Conservation (phyloP, 495 filamentous ascomycete species). For the Hypomontagnella monticulosa region DNA sequence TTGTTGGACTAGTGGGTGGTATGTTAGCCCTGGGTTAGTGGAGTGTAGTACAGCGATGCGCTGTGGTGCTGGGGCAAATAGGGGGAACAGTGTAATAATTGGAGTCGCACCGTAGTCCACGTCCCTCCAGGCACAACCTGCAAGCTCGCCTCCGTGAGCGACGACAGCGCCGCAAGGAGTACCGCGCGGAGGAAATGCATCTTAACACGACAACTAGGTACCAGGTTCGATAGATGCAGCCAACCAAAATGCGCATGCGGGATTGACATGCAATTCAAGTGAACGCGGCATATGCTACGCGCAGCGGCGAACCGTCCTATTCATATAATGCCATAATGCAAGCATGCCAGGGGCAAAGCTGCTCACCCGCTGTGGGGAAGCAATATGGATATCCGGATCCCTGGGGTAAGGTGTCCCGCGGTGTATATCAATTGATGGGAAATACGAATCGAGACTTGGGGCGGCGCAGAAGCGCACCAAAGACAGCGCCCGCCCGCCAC, state of each 20-base stretch:
- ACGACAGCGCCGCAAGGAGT: constrained; percentile 36
- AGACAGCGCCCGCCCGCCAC: constrained; percentile 5
- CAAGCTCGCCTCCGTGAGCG: constrained; percentile 45
- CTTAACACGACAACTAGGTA: not conserved
- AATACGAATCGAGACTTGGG: constrained; percentile 31
- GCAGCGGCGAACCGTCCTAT: constrained; percentile 21
- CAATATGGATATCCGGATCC: constrained; percentile 44
- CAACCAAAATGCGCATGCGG: constrained; percentile 19
- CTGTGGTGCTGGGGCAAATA: not conserved
- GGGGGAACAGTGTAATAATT: not conserved
- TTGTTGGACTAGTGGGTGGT: constrained; percentile 51
- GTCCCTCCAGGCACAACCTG: constrained; percentile 62
- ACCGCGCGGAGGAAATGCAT: constrained; percentile 28
- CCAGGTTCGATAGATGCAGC: constrained; percentile 10
- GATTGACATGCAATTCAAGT: constrained; percentile 32
- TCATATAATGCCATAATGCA: constrained; percentile 27
- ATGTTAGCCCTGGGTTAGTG: not conserved
- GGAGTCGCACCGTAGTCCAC: constrained; percentile 54
- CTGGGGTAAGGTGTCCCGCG: constrained; percentile 33
- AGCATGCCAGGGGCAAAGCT: constrained; percentile 13
- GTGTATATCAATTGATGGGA: constrained; percentile 15
- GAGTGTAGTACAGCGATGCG: not conserved
- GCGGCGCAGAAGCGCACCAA: constrained; percentile 38
- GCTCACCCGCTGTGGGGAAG: constrained; percentile 34
- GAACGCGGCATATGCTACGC: constrained; percentile 3